Percentiles rank a stretch among this genome's conserved stretches.
These are phyloP conservation scores for Coemansia sp. DNA, from an alignment of 192 early-diverging fungal genomes.

Conservation along the genomic window DNA sequence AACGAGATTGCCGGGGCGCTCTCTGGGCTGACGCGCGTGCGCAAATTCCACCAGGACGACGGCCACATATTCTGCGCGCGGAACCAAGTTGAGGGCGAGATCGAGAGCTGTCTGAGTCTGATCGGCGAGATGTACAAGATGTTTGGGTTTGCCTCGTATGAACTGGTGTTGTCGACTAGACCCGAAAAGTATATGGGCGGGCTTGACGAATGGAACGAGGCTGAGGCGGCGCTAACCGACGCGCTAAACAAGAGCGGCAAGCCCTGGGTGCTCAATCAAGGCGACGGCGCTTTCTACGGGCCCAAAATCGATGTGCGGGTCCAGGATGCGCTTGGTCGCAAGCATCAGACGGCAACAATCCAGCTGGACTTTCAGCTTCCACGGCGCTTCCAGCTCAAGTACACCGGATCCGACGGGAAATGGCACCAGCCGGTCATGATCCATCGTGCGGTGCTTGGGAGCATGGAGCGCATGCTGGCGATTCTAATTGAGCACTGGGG, in stretches of 20 bases:
- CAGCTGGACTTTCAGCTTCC: constrained; percentile 97
- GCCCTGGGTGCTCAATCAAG: constrained; percentile 68
- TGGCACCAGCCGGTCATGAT: constrained; percentile 82
- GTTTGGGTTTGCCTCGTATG: constrained; percentile 75
- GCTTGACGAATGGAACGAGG: constrained; percentile 69
- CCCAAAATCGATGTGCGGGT: constrained; percentile 94
- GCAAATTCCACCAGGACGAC: constrained; percentile 96
- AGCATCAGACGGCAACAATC: constrained; percentile 91
- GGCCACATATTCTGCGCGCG: constrained; percentile 92
- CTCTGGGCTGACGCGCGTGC: constrained; percentile 84
- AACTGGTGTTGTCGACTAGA: constrained; percentile 76
- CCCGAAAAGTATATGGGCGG: constrained; percentile 74
- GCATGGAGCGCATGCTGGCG: constrained; percentile 92
- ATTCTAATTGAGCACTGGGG: constrained; percentile 89
- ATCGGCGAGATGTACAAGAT: constrained; percentile 73
- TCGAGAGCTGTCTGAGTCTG: constrained; percentile 68
- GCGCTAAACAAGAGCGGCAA: constrained; percentile 62
- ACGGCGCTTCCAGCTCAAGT: constrained; percentile 73
- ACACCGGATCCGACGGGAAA: constrained; percentile 62
- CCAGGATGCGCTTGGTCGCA: constrained; percentile 70
- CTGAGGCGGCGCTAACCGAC: constrained; percentile 67
- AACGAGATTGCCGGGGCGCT: constrained; percentile 90
- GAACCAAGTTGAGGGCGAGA: constrained; percentile 77
- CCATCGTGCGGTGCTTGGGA: constrained; percentile 88
- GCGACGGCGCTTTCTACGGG: constrained; percentile 95